Base-by-base conservation (phyloP, 2,329 filamentous ascomycete genomes). In the Diaporthe ilicicola region DNA sequence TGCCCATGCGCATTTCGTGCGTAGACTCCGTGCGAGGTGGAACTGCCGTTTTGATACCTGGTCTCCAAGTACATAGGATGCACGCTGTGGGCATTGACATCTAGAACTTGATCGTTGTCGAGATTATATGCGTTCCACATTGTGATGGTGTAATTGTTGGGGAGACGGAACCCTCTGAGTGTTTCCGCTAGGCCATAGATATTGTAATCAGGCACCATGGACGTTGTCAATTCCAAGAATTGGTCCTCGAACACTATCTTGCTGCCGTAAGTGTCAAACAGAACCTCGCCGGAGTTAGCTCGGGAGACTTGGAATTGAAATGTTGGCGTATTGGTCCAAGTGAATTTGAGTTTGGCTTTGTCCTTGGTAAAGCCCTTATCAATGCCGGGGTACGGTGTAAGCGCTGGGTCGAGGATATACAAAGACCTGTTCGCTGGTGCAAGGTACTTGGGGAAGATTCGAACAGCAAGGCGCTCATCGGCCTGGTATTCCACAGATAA, bases 401-500 rank as follows among this genome's bases (percentile, higher is more conserved):
- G 51, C 3, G 51, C 51, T 32, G 51, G 51, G 27, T 54, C 51
- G 9, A 54, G 51, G 7, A 54, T 54, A 13, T 54, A 54, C 15
- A 54, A 4, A 9, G 51, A 54, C 27, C 29, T 27, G 27, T 54
- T 54, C 51, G 4, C 51, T 19, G 51, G 51, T 32, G 24, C 51
- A 6, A 54, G 51, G 27, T 54, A 54, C 51, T 17, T 54, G 7
- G 51, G 51, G 7, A 17, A 17, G 51, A 54, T 54, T 32, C 51
- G 51, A 19, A 54, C 82, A 4, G 51, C 51, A 17, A 54, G 51
- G 8, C 51, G 51, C 15, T 32, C 27, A 9, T 54, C 80, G 6
- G 88, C 86, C 77, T 93, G 90, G 74, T 91, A 92, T 76, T 91
- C 88, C 15, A 96, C 91, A 3, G 89, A 86, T 39, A 97, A 82